phyloP scores from a whole-genome alignment of 2,329 filamentous ascomycete species.

The Colletotrichum sp. region DNA sequence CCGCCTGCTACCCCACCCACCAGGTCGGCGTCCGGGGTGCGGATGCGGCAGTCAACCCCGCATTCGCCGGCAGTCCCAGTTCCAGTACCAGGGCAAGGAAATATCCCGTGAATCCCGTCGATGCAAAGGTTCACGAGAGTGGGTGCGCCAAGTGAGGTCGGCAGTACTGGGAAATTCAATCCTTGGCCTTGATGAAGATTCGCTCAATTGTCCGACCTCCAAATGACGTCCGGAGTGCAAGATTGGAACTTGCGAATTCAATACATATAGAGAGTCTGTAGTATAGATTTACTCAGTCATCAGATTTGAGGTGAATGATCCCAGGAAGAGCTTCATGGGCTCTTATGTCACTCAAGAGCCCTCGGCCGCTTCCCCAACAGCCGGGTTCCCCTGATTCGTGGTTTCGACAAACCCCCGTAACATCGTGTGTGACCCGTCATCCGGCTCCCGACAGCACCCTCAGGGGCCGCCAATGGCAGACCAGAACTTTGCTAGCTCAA shows the following conservation, averaged over 20 bases:
- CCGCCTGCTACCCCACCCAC: neutral
- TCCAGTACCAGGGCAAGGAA: neutral
- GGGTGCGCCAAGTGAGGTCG: neutral
- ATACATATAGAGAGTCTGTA: neutral
- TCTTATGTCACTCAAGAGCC: neutral
- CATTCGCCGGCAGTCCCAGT: neutral
- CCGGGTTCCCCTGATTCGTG: constrained; percentile 17
- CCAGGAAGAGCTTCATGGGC: too few relatives aligned
- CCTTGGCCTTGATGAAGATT: neutral
- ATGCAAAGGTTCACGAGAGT: neutral
- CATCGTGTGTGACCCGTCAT: neutral
- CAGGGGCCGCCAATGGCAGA: constrained; percentile 2
- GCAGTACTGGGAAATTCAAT: neutral
- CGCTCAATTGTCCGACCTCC: neutral
- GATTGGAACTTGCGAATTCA: too few relatives aligned
- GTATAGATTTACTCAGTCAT: fast-evolving
- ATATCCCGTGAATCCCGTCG: neutral
- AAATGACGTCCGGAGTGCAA: neutral
- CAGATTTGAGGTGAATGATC: too few relatives aligned
- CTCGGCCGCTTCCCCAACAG: neutral
- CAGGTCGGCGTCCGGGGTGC: neutral
- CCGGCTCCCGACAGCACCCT: neutral
- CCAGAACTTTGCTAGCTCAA: neutral
- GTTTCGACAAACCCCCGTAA: neutral
- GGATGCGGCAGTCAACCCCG: constrained; percentile 2